A percentile compares a stretch with the other conserved stretches of the same genome.
Evolutionary conservation across 345 rosid species (phyloP).

Genomic region (Dovyalis caffra): DNA sequence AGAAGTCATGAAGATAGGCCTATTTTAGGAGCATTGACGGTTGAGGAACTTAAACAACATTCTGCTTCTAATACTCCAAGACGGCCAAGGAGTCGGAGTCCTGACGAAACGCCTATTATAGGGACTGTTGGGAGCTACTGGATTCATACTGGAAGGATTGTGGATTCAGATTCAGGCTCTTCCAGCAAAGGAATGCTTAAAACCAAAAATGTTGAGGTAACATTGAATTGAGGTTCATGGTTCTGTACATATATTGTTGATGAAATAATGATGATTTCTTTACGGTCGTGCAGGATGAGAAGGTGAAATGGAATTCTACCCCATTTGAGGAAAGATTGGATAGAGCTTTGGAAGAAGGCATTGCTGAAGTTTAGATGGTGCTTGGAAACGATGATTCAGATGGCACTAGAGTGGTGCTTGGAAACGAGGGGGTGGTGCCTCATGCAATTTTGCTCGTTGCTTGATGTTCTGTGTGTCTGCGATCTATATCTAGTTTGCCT

Average conservation of each 20-base stretch:
- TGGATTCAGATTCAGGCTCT: constrained; percentile 20
- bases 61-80: constrained; percentile 8
- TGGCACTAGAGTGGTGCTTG: no score
- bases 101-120: constrained; percentile 9
- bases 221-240: neutral
- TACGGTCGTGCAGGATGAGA: constrained; percentile 9
- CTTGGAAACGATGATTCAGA: no score
- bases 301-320: neutral
- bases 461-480: neutral
- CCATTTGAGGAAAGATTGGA: constrained; percentile 14
- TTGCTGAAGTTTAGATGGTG: constrained; percentile 21
- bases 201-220: constrained; percentile 11
- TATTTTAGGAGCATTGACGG: constrained; percentile 18
- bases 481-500: neutral
- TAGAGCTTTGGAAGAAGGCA: neutral
- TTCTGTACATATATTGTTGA: neutral
- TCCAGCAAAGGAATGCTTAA: constrained; percentile 13
- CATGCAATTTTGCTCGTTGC: neutral
- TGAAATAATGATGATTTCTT: neutral
- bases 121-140: constrained; percentile 37
- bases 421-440: neutral
- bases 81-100: constrained; percentile 7
- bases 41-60: constrained; percentile 7
- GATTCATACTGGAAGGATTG: constrained; percentile 18
- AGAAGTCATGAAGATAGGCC: constrained; percentile 9